A percentile compares a stretch with the other conserved stretches of the same genome.
These are phyloP conservation scores for Calonectria pseudoturangicola DNA, from an alignment of 2,329 filamentous ascomycete species.

Conservation along the genomic window DNA sequence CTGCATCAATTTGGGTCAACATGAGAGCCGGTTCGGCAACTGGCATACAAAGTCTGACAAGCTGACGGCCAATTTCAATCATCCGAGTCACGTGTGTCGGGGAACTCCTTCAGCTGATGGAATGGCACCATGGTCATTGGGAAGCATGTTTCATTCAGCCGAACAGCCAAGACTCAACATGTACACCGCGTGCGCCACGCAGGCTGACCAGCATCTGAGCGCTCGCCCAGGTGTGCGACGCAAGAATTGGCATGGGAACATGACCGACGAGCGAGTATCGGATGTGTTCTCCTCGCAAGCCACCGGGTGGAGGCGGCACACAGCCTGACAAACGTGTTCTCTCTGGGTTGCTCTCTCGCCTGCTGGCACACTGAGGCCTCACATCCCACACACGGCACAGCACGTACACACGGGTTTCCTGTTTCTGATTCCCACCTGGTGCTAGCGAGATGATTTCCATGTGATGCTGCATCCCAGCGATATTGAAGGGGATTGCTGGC, in stretches of 20 bases:
- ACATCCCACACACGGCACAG: constrained; percentile 20
- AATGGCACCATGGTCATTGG: not conserved
- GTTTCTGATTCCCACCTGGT: not conserved
- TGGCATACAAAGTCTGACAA: constrained; percentile 31
- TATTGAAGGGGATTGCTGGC: constrained; percentile 21
- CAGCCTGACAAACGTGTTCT: constrained; percentile 12
- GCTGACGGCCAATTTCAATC: constrained; percentile 27
- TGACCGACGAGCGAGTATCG: not conserved
- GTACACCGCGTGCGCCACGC: constrained; percentile 32
- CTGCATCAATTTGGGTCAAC: no score
- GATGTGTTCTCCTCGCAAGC: not conserved
- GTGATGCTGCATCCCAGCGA: constrained; percentile 14
- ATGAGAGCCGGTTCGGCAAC: not conserved
- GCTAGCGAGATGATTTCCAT: not conserved
- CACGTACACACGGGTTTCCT: constrained; percentile 9
- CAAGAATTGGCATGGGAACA: not conserved
- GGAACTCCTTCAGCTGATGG: not conserved
- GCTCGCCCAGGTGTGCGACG: not conserved
- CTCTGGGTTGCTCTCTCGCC: not conserved
- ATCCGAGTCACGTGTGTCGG: constrained; percentile 19
- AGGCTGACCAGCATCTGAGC: constrained; percentile 25
- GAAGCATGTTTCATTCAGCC: not conserved
- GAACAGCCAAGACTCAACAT: constrained; percentile 24
- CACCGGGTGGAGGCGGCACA: not conserved
- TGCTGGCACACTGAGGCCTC: not conserved